Evolutionary conservation across 805 yeast genomes (phyloP).

Genomic region (Hanseniaspora nectarophila): DNA sequence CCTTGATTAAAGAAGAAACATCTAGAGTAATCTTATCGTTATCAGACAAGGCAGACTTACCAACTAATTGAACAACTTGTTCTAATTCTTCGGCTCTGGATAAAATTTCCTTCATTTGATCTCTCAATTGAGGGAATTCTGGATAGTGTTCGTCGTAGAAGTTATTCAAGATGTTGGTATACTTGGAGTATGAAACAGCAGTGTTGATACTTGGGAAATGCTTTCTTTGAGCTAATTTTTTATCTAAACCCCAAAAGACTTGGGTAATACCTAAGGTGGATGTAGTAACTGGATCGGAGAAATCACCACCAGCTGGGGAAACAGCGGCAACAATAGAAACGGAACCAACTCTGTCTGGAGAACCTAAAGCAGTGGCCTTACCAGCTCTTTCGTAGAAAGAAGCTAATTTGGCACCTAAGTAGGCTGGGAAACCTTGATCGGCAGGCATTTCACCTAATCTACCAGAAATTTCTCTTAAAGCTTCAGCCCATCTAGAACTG

Average conservation of each 20-base stretch:
- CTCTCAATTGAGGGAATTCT: conserved; percentile 82
- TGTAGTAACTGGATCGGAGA: conserved; percentile 98
- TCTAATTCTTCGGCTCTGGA: conserved; percentile 97
- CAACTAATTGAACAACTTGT: conserved; percentile 97
- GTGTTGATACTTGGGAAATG: conserved; percentile 99
- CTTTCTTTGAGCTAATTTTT: conserved; percentile 97
- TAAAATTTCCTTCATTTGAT: conserved; percentile 83
- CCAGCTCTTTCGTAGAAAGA: conserved; percentile 99
- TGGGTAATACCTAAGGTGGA: conserved; percentile 99
- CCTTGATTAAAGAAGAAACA: conserved; percentile 82
- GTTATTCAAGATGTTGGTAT: conserved; percentile 73
- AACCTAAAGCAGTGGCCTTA: conserved; percentile 86
- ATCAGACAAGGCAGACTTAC: conserved; percentile 94
- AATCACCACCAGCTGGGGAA: conserved; percentile 99
- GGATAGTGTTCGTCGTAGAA: conserved; percentile 80
- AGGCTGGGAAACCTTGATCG: conserved; percentile 99
- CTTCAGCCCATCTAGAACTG: conserved; percentile 99
- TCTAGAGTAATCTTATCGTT: conserved; percentile 93
- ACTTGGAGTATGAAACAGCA: conserved; percentile 90
- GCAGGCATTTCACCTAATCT: conserved; percentile 99
- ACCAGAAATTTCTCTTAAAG: conserved; percentile 98
- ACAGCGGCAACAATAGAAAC: conserved; percentile 99
- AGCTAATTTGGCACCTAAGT: conserved; percentile 95
- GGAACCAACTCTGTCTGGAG: conserved; percentile 92
- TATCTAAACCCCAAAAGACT: conserved; percentile 99